phyloP scores from a whole-genome alignment of 179 eudicot genomes.

The Vitellaria paradoxa region DNA sequence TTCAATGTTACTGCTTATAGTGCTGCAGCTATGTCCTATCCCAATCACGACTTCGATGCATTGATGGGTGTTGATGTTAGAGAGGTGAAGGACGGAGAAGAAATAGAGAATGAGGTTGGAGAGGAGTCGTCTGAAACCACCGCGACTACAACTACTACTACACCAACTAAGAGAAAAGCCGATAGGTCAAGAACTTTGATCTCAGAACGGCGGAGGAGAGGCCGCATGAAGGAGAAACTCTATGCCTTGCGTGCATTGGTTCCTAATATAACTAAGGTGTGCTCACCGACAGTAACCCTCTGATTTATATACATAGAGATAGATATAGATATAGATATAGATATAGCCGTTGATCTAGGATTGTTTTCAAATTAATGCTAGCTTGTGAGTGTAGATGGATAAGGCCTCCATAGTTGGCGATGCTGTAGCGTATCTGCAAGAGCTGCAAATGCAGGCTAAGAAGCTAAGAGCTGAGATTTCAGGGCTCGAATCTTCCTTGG shows the following conservation, averaged over 20 bases:
- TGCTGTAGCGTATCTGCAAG: conserved; percentile 71
- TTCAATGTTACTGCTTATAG: not conserved
- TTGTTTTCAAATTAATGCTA: no score
- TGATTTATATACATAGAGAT: no score
- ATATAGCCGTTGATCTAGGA: no score
- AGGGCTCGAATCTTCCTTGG: conserved; percentile 48
- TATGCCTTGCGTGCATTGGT: conserved; percentile 86
- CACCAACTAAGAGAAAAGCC: conserved; percentile 27
- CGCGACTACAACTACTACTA: conserved; percentile 10
- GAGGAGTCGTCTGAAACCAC: conserved; percentile 31
- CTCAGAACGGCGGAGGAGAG: conserved; percentile 79
- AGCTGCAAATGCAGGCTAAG: conserved; percentile 59
- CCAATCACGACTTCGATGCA: not conserved
- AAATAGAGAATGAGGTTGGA: conserved; percentile 14
- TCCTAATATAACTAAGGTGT: conserved; percentile 89
- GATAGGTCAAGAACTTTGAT: conserved; percentile 74
- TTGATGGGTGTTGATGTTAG: not conserved
- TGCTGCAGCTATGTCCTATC: not conserved
- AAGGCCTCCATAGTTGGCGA: conserved; percentile 95
- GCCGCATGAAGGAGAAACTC: conserved; percentile 92
- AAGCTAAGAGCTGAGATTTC: conserved; percentile 55
- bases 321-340: no score
- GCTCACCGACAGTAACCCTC: not conserved
- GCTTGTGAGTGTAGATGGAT: conserved; percentile 57
- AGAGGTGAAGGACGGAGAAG: not conserved